These are phyloP conservation scores for Hypoxylon lenormandii DNA, from an alignment of 495 filamentous ascomycete genomes.

Conservation along the genomic window DNA sequence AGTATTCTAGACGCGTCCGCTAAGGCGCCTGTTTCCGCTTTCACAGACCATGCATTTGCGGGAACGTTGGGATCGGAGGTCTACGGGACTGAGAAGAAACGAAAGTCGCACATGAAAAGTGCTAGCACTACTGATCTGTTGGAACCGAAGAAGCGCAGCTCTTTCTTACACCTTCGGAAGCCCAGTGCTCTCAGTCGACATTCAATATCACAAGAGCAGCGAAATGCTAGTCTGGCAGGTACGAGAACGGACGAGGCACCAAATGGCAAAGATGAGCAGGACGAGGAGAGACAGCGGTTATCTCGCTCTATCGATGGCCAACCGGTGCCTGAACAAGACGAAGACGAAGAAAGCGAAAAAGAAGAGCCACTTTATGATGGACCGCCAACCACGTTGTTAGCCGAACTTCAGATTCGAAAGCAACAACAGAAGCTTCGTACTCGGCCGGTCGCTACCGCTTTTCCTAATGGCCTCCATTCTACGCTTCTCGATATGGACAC, in stretches of 20 bases:
- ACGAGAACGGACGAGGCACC: slow-evolving; percentile 25
- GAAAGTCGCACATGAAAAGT: slow-evolving; percentile 50
- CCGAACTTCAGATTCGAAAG: slow-evolving; percentile 90
- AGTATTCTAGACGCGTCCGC: slow-evolving; percentile 95
- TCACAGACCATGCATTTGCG: slow-evolving; percentile 90
- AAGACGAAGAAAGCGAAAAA: slow-evolving; percentile 51
- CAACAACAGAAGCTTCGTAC: slow-evolving; percentile 81
- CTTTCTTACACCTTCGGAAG: slow-evolving; percentile 54
- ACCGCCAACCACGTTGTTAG: slow-evolving; percentile 87
- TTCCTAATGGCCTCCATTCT: slow-evolving; percentile 82
- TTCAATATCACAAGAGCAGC: slow-evolving; percentile 40
- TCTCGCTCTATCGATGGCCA: slow-evolving; percentile 49
- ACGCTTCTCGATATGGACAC: slow-evolving; percentile 91
- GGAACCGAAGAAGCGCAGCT: slow-evolving; percentile 54
- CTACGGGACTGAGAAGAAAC: slow-evolving; percentile 66
- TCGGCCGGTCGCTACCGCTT: slow-evolving; percentile 72
- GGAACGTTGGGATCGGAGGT: slow-evolving; percentile 76
- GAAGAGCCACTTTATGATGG: slow-evolving; percentile 68
- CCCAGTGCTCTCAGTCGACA: slow-evolving; percentile 46
- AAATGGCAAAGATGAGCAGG: slow-evolving; percentile 49
- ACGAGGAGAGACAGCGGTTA: slow-evolving; percentile 47
- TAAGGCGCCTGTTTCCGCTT: slow-evolving; percentile 89
- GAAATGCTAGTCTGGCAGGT: slow-evolving; percentile 30
- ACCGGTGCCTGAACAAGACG: slow-evolving; percentile 56
- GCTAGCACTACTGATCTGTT: slow-evolving; percentile 37